These are phyloP conservation scores for Endocalyx cinctus DNA, from an alignment of 2,329 filamentous ascomycete genomes.

Conservation along the genomic window DNA sequence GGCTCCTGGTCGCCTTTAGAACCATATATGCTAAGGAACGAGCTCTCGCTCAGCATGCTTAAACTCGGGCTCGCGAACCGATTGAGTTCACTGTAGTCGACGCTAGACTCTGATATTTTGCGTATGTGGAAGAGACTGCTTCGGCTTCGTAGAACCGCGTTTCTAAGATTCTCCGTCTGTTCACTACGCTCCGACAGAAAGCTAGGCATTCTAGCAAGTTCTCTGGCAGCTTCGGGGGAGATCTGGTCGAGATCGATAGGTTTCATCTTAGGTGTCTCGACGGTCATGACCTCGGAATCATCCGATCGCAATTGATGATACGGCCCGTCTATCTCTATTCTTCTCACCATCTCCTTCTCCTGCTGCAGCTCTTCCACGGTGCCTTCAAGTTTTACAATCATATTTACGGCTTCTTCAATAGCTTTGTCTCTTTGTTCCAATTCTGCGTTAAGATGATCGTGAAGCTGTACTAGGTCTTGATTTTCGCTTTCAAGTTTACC, in stretches of 20 bases:
- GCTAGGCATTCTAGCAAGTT: slow-evolving; percentile 56
- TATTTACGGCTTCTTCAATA: slow-evolving; percentile 63
- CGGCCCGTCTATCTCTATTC: slow-evolving; percentile 39
- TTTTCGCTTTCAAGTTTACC: slow-evolving; percentile 51
- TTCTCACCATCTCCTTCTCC: slow-evolving; percentile 50
- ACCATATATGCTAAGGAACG: slow-evolving; percentile 62
- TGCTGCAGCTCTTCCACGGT: slow-evolving; percentile 48
- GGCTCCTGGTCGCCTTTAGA: slow-evolving; percentile 13
- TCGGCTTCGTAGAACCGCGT: slow-evolving; percentile 49
- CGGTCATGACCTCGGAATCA: slow-evolving; percentile 16
- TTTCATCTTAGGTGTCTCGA: slow-evolving; percentile 17
- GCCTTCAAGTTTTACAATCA: slow-evolving; percentile 63
- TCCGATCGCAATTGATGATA: slow-evolving; percentile 29
- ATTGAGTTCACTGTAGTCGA: slow-evolving; percentile 29
- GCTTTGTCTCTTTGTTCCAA: slow-evolving; percentile 66
- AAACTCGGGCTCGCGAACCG: slow-evolving; percentile 54
- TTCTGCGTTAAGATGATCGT: slow-evolving; percentile 54
- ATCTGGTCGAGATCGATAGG: slow-evolving; percentile 7
- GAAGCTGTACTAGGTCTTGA: slow-evolving; percentile 51
- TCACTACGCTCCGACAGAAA: slow-evolving; percentile 58
- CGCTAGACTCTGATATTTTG: slow-evolving; percentile 38
- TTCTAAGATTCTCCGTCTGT: slow-evolving; percentile 57
- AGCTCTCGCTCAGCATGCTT: slow-evolving; percentile 64
- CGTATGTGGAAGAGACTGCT: slow-evolving; percentile 47
- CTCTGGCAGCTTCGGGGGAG: slow-evolving; percentile 29